Conservation (phyloP, 2,329 filamentous ascomycete genomes). For the Parastagonospora avenae region DNA sequence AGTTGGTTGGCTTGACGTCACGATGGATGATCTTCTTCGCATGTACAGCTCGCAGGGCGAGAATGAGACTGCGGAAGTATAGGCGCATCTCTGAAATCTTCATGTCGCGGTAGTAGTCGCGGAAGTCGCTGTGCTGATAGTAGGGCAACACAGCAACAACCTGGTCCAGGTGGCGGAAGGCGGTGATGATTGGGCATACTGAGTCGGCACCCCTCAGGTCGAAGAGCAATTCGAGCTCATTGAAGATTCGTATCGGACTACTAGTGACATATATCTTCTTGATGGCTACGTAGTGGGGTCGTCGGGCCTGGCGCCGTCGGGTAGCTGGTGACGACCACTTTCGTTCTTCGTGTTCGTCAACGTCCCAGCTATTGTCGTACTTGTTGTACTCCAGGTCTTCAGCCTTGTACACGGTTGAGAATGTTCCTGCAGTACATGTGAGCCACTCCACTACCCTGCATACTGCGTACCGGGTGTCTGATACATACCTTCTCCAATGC, state of each 20-base stretch:
- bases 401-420: constrained; percentile 98
- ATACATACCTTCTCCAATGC: constrained; percentile 85
- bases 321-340: constrained; percentile 73
- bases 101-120: constrained; percentile 92
- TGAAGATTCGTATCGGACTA: constrained; percentile 89
- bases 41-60: constrained; percentile 83
- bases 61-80: constrained; percentile 88
- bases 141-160: constrained; percentile 94
- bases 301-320: constrained; percentile 55
- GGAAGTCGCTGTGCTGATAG: constrained; percentile 93
- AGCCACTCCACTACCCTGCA: constrained; percentile 35
- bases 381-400: constrained; percentile 86
- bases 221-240: constrained; percentile 91
- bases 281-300: constrained; percentile 84
- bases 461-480: constrained; percentile 25
- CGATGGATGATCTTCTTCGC: constrained; percentile 84
- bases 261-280: constrained; percentile 99
- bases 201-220: constrained; percentile 82
- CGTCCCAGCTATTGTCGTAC: constrained; percentile 87
- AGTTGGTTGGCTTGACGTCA: constrained; percentile 98
- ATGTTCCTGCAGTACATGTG: constrained; percentile 70
- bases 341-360: constrained; percentile 66
- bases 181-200: constrained; percentile 94
- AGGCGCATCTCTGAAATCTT: constrained; percentile 82
- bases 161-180: constrained; percentile 93